Conservation (phyloP, 1,284 basidiomycete species). For the Entoloma clypeatum region DNA sequence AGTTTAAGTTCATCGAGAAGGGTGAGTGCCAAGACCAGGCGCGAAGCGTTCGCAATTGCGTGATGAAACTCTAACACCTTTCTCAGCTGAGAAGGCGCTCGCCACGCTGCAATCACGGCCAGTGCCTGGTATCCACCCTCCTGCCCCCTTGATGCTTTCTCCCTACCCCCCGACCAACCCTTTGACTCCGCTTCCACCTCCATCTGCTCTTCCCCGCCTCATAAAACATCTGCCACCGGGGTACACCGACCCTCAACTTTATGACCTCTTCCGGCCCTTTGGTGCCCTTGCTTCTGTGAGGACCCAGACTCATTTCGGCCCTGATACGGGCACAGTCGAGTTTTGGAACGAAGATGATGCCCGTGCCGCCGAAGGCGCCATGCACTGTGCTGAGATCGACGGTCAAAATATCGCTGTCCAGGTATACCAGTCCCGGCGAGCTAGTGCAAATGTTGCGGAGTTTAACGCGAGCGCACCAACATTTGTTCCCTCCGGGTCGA, state of each 20-base stretch:
- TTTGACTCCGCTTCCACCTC: conserved; percentile 66
- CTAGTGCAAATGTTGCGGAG: conserved; percentile 48
- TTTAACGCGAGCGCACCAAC: conserved; percentile 70
- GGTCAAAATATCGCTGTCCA: conserved; percentile 80
- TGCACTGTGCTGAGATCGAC: conserved; percentile 78
- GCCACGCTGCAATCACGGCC: conserved; percentile 76
- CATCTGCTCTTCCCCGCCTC: conserved; percentile 68
- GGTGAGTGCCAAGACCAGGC: conserved; percentile 41
- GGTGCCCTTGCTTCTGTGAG: conserved; percentile 70
- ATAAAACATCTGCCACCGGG: conserved; percentile 71
- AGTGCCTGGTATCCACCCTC: conserved; percentile 53
- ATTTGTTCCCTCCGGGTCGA: conserved; percentile 66
- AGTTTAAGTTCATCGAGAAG: conserved; percentile 75
- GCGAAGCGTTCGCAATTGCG: not conserved
- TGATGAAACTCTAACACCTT: conserved; percentile 11
- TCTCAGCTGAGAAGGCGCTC: conserved; percentile 80
- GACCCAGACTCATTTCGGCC: conserved; percentile 67
- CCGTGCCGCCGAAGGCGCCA: conserved; percentile 65
- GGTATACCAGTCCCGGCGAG: conserved; percentile 63
- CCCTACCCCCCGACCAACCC: conserved; percentile 71
- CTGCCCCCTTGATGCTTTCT: conserved; percentile 62
- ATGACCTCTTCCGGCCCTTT: conserved; percentile 69
- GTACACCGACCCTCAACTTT: conserved; percentile 73
- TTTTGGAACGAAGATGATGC: conserved; percentile 91
- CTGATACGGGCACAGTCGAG: conserved; percentile 74